Evolutionary conservation across 2,329 filamentous ascomycete genomes (phyloP), one percentile per base, ranked within the genome.

Genomic region (Stagonosporopsis chrysanthemi): DNA sequence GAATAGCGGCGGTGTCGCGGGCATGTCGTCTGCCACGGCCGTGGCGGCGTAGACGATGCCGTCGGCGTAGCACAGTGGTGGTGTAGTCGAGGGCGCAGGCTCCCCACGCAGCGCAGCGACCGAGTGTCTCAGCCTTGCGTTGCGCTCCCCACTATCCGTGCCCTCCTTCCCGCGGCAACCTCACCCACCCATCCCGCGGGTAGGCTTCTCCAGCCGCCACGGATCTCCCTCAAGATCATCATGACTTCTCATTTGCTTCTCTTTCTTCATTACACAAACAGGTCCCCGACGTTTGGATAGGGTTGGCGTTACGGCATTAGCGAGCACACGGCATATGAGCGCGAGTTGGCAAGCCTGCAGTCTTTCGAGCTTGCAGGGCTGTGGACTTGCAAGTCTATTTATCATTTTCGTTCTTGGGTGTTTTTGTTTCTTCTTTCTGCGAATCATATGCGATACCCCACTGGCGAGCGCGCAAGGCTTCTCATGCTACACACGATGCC

Each of bases 391-490:
- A 8, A 12, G 28, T 56, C 19, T 35, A 31, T 31, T 24, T 45
- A 14, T n/a, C 22, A 33, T 38, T 9, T 36, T 47, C 35, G 46
- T 47, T 50, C 35, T 17, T 48, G 6, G 19, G 19, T 42, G 46
- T 50, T 48, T 40, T 39, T 17, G n/a, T 31, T 15, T 28, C 33
- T 38, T 6, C 35, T 19, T 17, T 17, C 33, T 19, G 36, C 36
- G 36, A 39, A 19, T 44, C 36, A 66, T 47, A 66, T 46, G 61
- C 63, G 68, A 73, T 73, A 73, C 70, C 70, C 68, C 64, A 65
- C 68, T 64, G 60, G 68, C 67, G 60, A 66, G 69, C 68, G 70
- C 71, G 66, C 64, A 65, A 65, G 69, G 70, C 71, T 72, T 71
- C 60, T 69, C 68, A 69, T 62, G 67, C 68, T 69, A 62, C 63